Percentiles rank a stretch among this genome's conserved stretches.
These are phyloP conservation scores for Phytophthora citrophthora DNA, from an alignment of 352 stramenopile genomes.

Conservation along the genomic window DNA sequence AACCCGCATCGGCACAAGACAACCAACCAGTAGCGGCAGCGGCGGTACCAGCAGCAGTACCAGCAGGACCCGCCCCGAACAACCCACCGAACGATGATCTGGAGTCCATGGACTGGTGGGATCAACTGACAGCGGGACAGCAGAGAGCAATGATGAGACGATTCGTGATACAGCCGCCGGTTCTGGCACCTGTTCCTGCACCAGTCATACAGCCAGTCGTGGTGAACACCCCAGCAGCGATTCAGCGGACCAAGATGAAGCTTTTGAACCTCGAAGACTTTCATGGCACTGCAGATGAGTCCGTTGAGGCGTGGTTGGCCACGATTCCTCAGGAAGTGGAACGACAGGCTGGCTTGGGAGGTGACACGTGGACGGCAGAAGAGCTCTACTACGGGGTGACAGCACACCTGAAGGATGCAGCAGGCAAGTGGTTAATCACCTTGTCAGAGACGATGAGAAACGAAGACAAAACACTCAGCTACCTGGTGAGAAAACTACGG, in stretches of 20 bases:
- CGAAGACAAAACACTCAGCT: no score
- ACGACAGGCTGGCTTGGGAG: not conserved
- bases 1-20: no score
- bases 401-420: not conserved
- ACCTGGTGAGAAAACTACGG: no score
- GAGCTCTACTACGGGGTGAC: not conserved
- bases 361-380: not conserved
- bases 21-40: no score
- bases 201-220: not conserved
- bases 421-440: not conserved
- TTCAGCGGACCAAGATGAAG: not conserved
- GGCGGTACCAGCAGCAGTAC: no score
- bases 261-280: not conserved
- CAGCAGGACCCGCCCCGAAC: no score
- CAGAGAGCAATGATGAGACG: not conserved
- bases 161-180: not conserved
- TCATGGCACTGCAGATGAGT: not conserved
- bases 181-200: not conserved
- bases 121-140: not conserved
- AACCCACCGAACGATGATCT: not conserved
- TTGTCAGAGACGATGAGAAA: no score
- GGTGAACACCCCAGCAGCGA: no score
- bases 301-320: not conserved
- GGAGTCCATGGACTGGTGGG: not conserved
- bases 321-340: not conserved